Conservation (phyloP, 306 rosid genomes). For the Acmispon strigosus region DNA sequence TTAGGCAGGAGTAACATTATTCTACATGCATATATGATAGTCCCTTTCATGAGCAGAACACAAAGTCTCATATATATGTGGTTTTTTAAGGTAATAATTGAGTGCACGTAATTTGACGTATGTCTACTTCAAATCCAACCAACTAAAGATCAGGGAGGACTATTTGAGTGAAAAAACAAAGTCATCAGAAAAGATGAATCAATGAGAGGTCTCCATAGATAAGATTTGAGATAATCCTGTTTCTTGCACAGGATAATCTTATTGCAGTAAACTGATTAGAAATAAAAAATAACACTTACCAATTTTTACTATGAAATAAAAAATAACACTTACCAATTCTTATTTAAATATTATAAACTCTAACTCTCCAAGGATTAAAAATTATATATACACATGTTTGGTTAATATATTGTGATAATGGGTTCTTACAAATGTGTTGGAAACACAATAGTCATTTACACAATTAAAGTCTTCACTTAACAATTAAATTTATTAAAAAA, state of each 20-base stretch:
- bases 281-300: no score
- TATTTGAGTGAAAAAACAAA: background rate
- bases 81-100: conserved; percentile 17
- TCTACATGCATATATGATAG: background rate
- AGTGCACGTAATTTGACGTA: conserved; percentile 29
- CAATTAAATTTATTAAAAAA: no score
- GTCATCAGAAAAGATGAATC: background rate
- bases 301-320: no score
- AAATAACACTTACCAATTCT: no score
- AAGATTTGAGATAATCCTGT: background rate
- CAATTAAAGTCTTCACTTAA: no score
- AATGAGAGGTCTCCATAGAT: background rate
- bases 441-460: no score
- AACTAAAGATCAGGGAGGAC: background rate
- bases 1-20: background rate
- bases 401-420: no score
- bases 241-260: background rate
- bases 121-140: conserved; percentile 23
- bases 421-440: no score
- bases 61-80: conserved; percentile 16
- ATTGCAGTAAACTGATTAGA: no score
- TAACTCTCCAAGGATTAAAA: no score
- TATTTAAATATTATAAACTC: no score
- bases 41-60: conserved; percentile 1
- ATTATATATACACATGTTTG: no score